Evolutionary conservation across 306 rosid genomes (phyloP).

Genomic region (Pachyrhizus erosus): DNA sequence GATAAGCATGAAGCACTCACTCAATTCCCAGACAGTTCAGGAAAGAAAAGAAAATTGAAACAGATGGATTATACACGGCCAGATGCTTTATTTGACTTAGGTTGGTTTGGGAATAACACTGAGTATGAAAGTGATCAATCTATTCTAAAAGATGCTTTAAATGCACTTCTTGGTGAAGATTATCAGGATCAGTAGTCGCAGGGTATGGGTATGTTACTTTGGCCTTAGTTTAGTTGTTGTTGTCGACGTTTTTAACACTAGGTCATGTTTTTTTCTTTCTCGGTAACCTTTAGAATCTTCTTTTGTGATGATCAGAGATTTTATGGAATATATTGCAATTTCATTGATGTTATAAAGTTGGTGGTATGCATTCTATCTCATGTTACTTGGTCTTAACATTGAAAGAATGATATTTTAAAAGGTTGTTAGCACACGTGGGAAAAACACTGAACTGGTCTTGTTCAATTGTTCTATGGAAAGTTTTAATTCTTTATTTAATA

Average conservation of each 20-base stretch:
- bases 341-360: not conserved
- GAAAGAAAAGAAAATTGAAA: not conserved
- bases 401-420: too few species aligned
- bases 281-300: not conserved
- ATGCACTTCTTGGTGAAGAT: conserved; percentile 54
- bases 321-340: not conserved
- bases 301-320: not conserved
- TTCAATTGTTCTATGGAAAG: too few species aligned
- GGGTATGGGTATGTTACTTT: conserved; percentile 33
- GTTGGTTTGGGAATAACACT: conserved; percentile 52
- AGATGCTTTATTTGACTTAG: conserved; percentile 59
- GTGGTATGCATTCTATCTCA: not conserved
- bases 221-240: conserved; percentile 41
- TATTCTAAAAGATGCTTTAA: conserved; percentile 45
- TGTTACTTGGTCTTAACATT: too few species aligned
- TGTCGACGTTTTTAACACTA: conserved; percentile 26
- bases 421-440: too few species aligned
- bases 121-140: conserved; percentile 44
- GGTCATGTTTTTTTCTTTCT: not conserved
- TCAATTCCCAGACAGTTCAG: conserved; percentile 35
- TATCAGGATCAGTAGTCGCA: conserved; percentile 39
- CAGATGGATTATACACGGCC: conserved; percentile 49
- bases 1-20: conserved; percentile 50
- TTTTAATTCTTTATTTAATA: too few species aligned
- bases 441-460: too few species aligned